Conservation (phyloP, 2,329 filamentous ascomycete species). For the Raffaelea ambrosiae region DNA sequence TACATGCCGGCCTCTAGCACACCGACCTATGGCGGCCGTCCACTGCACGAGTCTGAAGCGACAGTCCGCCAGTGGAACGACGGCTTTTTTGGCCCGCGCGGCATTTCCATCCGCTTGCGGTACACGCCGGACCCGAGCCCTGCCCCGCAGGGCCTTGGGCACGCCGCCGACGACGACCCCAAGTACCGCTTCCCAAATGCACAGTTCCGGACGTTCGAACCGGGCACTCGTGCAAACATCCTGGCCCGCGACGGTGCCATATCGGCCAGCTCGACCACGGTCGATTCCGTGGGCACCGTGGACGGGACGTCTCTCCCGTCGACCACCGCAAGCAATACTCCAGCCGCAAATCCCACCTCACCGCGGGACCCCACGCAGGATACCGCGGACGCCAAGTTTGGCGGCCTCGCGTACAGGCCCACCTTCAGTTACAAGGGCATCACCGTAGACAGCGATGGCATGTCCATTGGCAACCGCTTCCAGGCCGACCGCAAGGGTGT, state of each 20-base stretch:
- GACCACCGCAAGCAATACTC: background rate
- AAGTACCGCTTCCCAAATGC: no score
- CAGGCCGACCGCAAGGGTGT: slow-evolving; percentile 36
- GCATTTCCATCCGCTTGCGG: slow-evolving; percentile 31
- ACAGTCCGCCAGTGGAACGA: slow-evolving; percentile 48
- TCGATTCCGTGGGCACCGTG: no score
- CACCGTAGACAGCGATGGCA: slow-evolving; percentile 31
- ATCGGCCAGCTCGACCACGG: no score
- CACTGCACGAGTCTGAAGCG: background rate
- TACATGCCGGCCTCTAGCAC: no score
- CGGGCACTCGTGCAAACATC: no score
- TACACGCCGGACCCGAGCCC: slow-evolving; percentile 14
- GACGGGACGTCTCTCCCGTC: no score
- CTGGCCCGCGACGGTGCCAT: no score
- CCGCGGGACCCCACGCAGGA: no score
- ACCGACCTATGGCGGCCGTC: background rate
- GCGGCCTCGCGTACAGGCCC: no score
- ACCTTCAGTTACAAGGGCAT: slow-evolving; percentile 29
- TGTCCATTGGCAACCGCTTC: slow-evolving; percentile 33
- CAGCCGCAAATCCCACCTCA: background rate
- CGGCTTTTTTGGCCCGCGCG: slow-evolving; percentile 44
- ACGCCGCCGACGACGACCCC: background rate
- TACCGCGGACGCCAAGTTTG: no score
- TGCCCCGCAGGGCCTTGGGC: background rate
- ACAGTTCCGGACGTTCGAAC: no score